phyloP scores from a whole-genome alignment of 2,329 filamentous ascomycete genomes.

The Ophiocordyceps sinensis region DNA sequence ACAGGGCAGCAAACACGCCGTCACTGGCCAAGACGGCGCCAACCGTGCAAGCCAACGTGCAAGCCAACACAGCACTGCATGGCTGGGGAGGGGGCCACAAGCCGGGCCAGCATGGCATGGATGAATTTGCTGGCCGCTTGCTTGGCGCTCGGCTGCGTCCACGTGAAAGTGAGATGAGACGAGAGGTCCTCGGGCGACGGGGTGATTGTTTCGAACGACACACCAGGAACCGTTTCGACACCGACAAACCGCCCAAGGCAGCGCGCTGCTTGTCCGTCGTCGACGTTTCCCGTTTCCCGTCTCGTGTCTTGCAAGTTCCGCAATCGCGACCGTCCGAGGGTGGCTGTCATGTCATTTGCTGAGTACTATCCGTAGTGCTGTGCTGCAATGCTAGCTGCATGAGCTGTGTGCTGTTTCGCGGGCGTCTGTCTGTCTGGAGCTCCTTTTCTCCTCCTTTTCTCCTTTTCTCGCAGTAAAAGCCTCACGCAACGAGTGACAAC shows the following conservation, averaged over 20 bases:
- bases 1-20: conserved; percentile 23
- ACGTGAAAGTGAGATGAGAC: background rate
- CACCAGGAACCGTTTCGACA: no score
- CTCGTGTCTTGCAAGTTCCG: no score
- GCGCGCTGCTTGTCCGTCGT: no score
- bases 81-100: background rate
- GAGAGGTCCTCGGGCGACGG: no score
- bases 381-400: background rate
- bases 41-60: conserved; percentile 27
- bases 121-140: background rate
- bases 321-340: background rate
- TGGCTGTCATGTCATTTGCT: background rate
- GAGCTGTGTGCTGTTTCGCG: background rate
- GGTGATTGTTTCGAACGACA: no score
- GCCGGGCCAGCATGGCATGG: background rate
- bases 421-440: background rate
- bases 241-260: no score
- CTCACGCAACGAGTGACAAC: background rate
- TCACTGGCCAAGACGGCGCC: conserved; percentile 18
- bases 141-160: background rate
- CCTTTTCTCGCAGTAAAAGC: background rate
- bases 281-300: no score
- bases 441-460: background rate
- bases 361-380: no score
- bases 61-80: conserved; percentile 30